These are phyloP conservation scores for Sporothrix schenckii DNA, from an alignment of 2,329 filamentous ascomycete species.

Conservation along the genomic window DNA sequence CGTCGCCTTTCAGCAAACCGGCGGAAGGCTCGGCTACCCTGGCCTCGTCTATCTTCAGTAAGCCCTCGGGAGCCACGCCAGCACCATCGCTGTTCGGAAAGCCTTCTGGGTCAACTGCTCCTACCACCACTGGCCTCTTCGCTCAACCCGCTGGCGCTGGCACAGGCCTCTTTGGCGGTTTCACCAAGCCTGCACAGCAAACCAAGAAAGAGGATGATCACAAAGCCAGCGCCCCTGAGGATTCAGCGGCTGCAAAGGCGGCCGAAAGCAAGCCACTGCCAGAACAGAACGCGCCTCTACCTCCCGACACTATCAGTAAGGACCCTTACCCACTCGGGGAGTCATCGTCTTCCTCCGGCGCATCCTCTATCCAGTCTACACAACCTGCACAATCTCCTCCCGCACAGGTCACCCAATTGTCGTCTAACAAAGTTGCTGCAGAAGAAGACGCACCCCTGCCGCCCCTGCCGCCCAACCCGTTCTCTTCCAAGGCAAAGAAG, in stretches of 20 bases:
- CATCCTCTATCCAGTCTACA: slow-evolving; percentile 44
- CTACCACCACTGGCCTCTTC: slow-evolving; percentile 23
- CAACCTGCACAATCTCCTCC: slow-evolving; percentile 24
- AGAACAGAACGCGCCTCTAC: slow-evolving; percentile 47
- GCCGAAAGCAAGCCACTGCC: slow-evolving; percentile 42
- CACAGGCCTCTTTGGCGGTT: slow-evolving; percentile 26
- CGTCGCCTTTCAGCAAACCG: slow-evolving; percentile 27
- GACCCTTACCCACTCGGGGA: slow-evolving; percentile 53
- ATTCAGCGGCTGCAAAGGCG: slow-evolving; percentile 43
- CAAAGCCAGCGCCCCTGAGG: slow-evolving; percentile 43
- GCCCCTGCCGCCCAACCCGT: slow-evolving; percentile 35
- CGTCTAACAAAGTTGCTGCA: slow-evolving; percentile 37
- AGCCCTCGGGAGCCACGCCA: not conserved
- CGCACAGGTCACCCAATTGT: not conserved
- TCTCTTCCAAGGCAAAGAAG: slow-evolving; percentile 32
- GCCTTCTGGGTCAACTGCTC: slow-evolving; percentile 34
- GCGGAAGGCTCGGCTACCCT: not conserved
- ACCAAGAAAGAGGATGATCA: slow-evolving; percentile 36
- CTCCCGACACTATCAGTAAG: slow-evolving; percentile 61
- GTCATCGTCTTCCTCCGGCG: slow-evolving; percentile 56
- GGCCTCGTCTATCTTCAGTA: slow-evolving; percentile 22
- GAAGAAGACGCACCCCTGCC: slow-evolving; percentile 40
- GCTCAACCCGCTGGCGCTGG: slow-evolving; percentile 35
- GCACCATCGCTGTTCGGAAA: slow-evolving; percentile 30
- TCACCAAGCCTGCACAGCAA: slow-evolving; percentile 3